Evolutionary conservation across 345 rosid species (phyloP).

Genomic region (Cardiospermum halicacabum): DNA sequence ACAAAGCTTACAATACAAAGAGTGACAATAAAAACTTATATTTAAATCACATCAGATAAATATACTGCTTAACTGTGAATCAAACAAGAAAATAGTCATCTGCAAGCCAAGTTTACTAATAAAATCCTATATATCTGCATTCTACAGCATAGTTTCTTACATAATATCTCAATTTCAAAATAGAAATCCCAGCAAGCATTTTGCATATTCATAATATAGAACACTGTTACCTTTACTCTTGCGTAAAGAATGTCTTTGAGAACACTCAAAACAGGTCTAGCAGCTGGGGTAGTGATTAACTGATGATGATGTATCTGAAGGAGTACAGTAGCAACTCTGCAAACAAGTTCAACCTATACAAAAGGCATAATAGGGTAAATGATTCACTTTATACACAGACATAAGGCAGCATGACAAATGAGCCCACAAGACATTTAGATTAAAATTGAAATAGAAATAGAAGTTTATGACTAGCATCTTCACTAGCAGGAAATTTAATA

Average conservation of each 20-base stretch:
- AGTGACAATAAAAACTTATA: not conserved
- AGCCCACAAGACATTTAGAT: not conserved
- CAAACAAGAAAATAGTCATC: not conserved
- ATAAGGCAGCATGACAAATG: not conserved
- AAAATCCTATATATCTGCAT: not conserved
- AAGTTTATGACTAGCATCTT: not conserved
- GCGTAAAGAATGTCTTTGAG: constrained; percentile 66
- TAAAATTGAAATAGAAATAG: not conserved
- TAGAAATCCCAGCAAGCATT: not conserved
- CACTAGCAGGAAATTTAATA: not conserved
- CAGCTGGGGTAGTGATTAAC: constrained; percentile 71
- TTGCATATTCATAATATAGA: not conserved
- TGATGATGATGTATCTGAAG: constrained; percentile 79
- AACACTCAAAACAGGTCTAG: constrained; percentile 63
- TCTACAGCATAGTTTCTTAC: not conserved
- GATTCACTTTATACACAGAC: not conserved
- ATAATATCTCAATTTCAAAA: not conserved
- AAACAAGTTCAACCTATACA: constrained; percentile 77
- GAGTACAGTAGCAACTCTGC: constrained; percentile 64
- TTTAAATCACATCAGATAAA: not conserved
- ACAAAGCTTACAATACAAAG: not conserved
- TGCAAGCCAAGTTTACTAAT: not conserved
- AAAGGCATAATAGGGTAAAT: not conserved
- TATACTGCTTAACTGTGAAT: not conserved
- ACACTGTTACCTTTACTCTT: constrained; percentile 63